Evolutionary conservation across 495 filamentous ascomycete species (phyloP), one percentile per base, ranked within the genome.

Genomic region (Neurospora sp.): DNA sequence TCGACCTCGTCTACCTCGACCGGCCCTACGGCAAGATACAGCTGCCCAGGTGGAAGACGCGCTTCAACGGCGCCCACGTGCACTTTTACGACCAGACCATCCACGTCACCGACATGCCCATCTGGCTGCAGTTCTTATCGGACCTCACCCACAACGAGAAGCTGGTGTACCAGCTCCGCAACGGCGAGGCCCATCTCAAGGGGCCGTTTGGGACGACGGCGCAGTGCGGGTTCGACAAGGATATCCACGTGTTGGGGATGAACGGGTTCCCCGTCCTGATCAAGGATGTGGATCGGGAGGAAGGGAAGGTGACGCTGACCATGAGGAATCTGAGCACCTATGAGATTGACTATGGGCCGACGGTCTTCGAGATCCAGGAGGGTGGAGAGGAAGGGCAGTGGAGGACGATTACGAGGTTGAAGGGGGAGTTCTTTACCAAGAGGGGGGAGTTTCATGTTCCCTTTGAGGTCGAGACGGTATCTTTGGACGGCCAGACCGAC

Each of bases 311-410:
- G 12, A 27, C 23, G 6, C 27, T 83, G 41, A 71, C 66, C 66
- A 70, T 80, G 2, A 39, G 16, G 31, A 83, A 83, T 69, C 79
- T 77, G 10, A 76, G 73, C 31, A 77, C 78, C 1, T 42, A 81
- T 3, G 80, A 82, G 72, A 77, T 82, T 7, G 77, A 75, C 70
- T 74, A 82, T 74, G 80, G 81, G n/a, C 70, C 60, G 20, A 78
- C 77, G 70, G 71, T 72, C 4, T 80, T 80, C 70, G 77, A 80
- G 66, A 78, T 82, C 35, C 75, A 54, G 23, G 74, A 75, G 62
- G 72, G 39, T 8, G 20, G 75, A 5, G 76, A 75, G 69, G 72
- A 66, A 20, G 69, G 75, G 66, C 54, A 66, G 27, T 35, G 27
- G 54, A 31, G 54, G 31, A 66, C 54, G 27, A 60, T 83, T 27